A percentile compares a stretch with the other conserved stretches of the same genome.
These are phyloP conservation scores for Fusarium bulbicola DNA, from an alignment of 2,329 filamentous ascomycete species.

Conservation along the genomic window DNA sequence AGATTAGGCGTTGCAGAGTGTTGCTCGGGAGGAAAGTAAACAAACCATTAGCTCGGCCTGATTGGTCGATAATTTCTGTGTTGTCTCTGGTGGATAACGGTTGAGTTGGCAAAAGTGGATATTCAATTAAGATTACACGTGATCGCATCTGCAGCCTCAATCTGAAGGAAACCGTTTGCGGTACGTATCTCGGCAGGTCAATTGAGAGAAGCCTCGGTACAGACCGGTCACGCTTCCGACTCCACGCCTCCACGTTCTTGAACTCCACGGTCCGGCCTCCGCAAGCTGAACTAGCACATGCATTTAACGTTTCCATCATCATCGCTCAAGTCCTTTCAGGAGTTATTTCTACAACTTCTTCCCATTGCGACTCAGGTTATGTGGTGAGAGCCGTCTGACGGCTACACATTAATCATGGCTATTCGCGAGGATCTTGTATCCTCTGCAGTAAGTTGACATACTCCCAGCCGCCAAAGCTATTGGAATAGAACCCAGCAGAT, in stretches of 20 bases:
- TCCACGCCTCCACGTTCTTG: conserved; percentile 34
- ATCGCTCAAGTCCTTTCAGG: conserved; percentile 8
- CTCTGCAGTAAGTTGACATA: conserved; percentile 70
- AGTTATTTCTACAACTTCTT: conserved; percentile 1
- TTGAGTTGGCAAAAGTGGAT: conserved; percentile 24
- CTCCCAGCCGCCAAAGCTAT: conserved; percentile 2
- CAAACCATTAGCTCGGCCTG: conserved; percentile 43
- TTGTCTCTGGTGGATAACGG: conserved; percentile 7
- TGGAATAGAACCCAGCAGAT: conserved; percentile 4
- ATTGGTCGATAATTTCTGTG: conserved; percentile 38
- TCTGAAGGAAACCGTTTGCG: conserved; percentile 3
- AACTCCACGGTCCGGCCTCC: conserved; percentile 33
- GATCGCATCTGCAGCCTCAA: conserved; percentile 9
- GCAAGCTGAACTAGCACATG: conserved; percentile 43
- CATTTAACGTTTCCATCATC: conserved; percentile 36
- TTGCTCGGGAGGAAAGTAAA: conserved; percentile 57
- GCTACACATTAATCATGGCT: conserved; percentile 64
- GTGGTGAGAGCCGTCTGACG: conserved; percentile 35
- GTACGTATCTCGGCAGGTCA: conserved; percentile 30
- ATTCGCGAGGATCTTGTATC: conserved; percentile 93
- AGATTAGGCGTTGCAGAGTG: conserved; percentile 38
- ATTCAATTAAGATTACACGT: conserved; percentile 12
- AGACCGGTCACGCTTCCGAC: conserved; percentile 42
- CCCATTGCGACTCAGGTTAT: conserved; percentile 30
- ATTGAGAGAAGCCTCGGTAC: conserved; percentile 46